Base-by-base conservation (phyloP, 1,284 basidiomycete species). In the Rhodotorula sp. region DNA sequence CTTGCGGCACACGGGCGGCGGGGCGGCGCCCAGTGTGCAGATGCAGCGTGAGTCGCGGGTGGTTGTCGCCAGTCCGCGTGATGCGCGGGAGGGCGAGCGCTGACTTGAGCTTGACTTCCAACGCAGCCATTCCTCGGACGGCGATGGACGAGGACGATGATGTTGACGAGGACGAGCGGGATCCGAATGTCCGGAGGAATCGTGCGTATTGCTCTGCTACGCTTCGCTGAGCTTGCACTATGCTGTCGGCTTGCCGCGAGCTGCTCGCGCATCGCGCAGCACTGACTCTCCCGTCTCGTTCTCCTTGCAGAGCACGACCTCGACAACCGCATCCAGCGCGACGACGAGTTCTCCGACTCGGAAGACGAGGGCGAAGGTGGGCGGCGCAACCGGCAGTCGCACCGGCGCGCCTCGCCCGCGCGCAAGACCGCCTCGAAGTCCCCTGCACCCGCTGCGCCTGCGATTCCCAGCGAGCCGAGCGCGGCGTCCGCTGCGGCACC, bases 121-220 rank as follows among this genome's bases (percentile, higher is more conserved):
- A n/a, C n/a, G 41, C 69, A 94, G 92, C 91, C 76, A 87, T 91
- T 66, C 91, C 94, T 9, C 84, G 87, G 64, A 82, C 90, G 71
- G 88, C 91, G 6, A 70, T 76, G 7, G 89, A 94, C 73, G 94
- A 96, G 78, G 88, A 88, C 46, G 91, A 94, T 62, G 92, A 96
- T 79, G 86, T 86, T 36, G 89, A 90, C 76, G 87, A 88, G 78
- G 88, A 91, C 69, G 92, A 67, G 61, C 61, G 73, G 46, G 76
- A 77, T 60, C 76, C 73, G 8, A 70, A 77, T 55, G 50, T 72
- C 37, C 62, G 74, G 34, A 44, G 59, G 37, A 61, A 70, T 34
- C 64, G 72, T 72, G 21, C 41, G 69, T 67, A 22, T 36, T n/a
- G 10, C 8, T n/a, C 50, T 46, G 21, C 46, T 50, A n/a, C n/a